phyloP scores from a whole-genome alignment of 345 rosid species.

The Salix viminalis region DNA sequence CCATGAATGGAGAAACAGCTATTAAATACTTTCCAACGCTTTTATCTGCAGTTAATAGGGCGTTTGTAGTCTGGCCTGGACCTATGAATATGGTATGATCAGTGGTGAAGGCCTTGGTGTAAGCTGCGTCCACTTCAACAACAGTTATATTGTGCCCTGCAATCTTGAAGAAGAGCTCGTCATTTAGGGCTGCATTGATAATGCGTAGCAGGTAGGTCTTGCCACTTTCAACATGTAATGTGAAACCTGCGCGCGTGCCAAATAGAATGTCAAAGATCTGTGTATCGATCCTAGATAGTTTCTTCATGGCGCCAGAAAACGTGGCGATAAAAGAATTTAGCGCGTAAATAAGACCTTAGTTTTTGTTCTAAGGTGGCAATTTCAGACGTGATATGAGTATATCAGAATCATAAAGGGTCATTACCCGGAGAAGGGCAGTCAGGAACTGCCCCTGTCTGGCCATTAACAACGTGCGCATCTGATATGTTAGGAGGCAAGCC shows the following conservation, averaged over 20 bases:
- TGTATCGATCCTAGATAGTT: not conserved
- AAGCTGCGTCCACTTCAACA: conserved; percentile 61
- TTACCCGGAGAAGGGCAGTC: conserved; percentile 59
- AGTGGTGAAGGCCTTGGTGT: conserved; percentile 52
- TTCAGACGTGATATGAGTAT: not conserved
- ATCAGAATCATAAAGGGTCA: not conserved
- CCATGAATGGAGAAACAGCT: conserved; percentile 76
- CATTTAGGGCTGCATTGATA: conserved; percentile 66
- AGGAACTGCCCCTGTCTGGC: conserved; percentile 52
- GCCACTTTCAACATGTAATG: conserved; percentile 52
- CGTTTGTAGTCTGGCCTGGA: conserved; percentile 80
- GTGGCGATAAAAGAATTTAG: not conserved
- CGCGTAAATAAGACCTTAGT: not conserved
- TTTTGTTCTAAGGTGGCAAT: not conserved
- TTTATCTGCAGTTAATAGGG: conserved; percentile 45
- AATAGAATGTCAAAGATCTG: not conserved
- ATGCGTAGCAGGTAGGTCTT: conserved; percentile 54
- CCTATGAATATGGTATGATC: conserved; percentile 54
- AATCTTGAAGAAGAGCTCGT: conserved; percentile 71
- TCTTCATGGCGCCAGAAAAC: not conserved
- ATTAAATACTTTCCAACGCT: conserved; percentile 45
- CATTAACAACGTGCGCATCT: conserved; percentile 76
- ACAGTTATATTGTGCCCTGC: conserved; percentile 59
- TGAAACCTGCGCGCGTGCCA: conserved; percentile 27
- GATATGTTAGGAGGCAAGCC: conserved; percentile 66